A percentile compares a stretch with the other conserved stretches of the same genome.
Conservation (phyloP, 148 eudicot species). For the Dianthus caryophyllus region DNA sequence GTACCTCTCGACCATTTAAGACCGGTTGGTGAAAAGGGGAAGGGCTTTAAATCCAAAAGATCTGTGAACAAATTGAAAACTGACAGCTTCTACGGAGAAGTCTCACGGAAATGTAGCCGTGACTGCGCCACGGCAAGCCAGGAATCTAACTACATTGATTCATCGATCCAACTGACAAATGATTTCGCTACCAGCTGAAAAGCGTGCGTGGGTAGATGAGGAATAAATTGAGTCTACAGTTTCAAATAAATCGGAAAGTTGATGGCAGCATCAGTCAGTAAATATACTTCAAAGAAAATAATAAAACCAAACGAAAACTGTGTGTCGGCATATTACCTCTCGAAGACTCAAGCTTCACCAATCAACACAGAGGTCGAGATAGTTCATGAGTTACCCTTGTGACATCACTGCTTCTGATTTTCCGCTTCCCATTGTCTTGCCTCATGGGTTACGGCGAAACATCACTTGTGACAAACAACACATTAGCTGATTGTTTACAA, state of each 20-base stretch:
- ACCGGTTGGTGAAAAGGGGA: constrained; percentile 2
- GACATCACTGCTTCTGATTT: too few species aligned
- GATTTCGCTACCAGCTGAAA: not conserved
- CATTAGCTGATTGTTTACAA: too few species aligned
- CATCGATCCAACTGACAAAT: not conserved
- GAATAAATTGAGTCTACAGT: not conserved
- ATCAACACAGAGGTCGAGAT: too few species aligned
- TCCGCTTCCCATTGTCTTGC: too few species aligned
- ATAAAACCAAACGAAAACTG: too few species aligned
- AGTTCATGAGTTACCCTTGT: too few species aligned
- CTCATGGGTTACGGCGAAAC: too few species aligned
- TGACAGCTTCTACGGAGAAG: not conserved
- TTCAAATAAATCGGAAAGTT: not conserved
- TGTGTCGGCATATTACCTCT: too few species aligned
- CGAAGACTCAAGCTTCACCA: too few species aligned
- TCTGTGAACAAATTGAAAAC: not conserved
- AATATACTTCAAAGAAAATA: not conserved
- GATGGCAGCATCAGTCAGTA: not conserved
- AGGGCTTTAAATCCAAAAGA: not conserved
- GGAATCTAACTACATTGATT: not conserved
- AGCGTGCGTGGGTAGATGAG: not conserved
- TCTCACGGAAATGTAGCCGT: not conserved
- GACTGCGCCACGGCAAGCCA: constrained; percentile 2
- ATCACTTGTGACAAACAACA: too few species aligned
- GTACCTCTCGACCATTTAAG: not conserved